Base-by-base conservation (phyloP, 2,329 filamentous ascomycete genomes). In the Graphiopsis chlorocephala region DNA sequence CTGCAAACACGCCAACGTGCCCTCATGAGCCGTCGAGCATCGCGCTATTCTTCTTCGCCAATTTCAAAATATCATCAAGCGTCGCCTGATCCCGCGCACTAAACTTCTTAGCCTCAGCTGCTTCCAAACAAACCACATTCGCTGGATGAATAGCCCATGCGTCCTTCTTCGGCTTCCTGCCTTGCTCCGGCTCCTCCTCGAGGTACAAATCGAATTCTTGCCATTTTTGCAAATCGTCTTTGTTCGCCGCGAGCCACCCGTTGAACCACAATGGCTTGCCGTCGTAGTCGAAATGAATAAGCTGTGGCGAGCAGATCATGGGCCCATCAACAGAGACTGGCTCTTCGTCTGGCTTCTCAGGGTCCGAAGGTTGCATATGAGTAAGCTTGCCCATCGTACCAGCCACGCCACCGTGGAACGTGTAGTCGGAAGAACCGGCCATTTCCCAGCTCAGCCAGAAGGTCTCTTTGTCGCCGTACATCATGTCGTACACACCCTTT, bases 391-490 rank as follows among this genome's bases (percentile, higher is more conserved):
- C 77, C 65, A 78, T 76, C 42, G 71, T 73, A 10, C 76, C 77
- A 4, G 75, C 73, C 15, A 76, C 74, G 33, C 80, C 80, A 38
- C 74, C 71, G 67, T 82, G 79, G 72, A 82, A 83, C 23, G 76
- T 71, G 66, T 81, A 82, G 26, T 77, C 74, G 8, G 72, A 66
- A 63, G 80, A 79, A 4, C 78, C 80, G 20, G 76, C 78, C 15
- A 82, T 75, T 64, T 82, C 77, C 74, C 79, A 82, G n/a, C 79
- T 78, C 3, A 83, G 74, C 81, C 81, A 83, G 73, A 81, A 83
- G 1, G 80, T 82, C 66, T 83, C 81, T 66, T 83, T 83, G 70
- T 83, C 80, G 52, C 80, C 80, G 63, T 80, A 81, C 35, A 82
- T 76, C 78, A 82, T 78, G 60, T 82, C 79, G 59, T 82, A 82